Evolutionary conservation across 2,329 filamentous ascomycete genomes (phyloP).

Genomic region (Cladosporium sp.): DNA sequence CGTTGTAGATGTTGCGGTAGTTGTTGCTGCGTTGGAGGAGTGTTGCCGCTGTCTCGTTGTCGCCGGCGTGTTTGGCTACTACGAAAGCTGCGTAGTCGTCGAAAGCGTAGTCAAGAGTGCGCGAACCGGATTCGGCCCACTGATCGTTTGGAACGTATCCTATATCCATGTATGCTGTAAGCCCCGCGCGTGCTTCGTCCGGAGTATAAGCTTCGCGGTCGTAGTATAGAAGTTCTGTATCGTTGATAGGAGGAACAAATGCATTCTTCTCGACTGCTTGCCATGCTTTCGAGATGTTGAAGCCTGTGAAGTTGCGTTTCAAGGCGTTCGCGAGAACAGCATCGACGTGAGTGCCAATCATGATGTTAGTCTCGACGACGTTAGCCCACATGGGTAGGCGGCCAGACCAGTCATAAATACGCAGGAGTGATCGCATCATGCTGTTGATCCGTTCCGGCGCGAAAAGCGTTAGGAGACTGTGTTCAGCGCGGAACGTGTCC

Average conservation of each 20-base stretch:
- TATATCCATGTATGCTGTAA: constrained; percentile 42
- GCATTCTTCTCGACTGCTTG: constrained; percentile 43
- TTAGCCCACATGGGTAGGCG: constrained; percentile 49
- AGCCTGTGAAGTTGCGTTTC: constrained; percentile 39
- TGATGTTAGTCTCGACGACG: constrained; percentile 48
- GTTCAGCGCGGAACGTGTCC: constrained; percentile 47
- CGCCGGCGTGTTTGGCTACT: constrained; percentile 37
- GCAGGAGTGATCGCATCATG: constrained; percentile 46
- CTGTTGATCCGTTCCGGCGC: constrained; percentile 44
- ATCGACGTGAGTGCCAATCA: constrained; percentile 49
- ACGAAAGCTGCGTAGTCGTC: constrained; percentile 44
- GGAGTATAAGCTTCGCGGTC: constrained; percentile 45
- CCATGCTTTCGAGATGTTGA: constrained; percentile 44
- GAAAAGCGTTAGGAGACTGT: constrained; percentile 44
- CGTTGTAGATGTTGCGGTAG: constrained; percentile 42
- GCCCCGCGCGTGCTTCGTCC: constrained; percentile 44
- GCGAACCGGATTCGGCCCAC: constrained; percentile 45
- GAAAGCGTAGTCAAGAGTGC: constrained; percentile 47
- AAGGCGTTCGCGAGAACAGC: constrained; percentile 47
- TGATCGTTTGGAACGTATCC: constrained; percentile 48
- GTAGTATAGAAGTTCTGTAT: constrained; percentile 44
- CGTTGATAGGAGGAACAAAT: constrained; percentile 41
- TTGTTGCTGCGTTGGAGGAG: constrained; percentile 38
- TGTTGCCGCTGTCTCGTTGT: constrained; percentile 27
- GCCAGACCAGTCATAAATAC: constrained; percentile 46